Conservation (phyloP, 805 yeast genomes). For the Schwanniomyces vanrijiae region DNA sequence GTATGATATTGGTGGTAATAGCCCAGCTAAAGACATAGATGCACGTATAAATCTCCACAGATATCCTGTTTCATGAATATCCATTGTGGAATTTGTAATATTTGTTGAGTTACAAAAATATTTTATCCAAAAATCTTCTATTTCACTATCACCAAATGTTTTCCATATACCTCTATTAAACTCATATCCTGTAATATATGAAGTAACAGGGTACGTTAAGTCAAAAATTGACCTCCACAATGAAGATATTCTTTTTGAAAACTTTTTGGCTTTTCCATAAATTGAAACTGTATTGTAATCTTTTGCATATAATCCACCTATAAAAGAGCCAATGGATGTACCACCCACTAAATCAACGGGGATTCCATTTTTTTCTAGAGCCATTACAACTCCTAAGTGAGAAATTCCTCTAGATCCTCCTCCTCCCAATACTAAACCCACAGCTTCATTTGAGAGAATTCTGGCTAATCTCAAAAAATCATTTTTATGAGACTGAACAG, state of each 20-base stretch:
- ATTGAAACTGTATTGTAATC: conserved; percentile 91
- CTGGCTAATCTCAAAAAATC: conserved; percentile 91
- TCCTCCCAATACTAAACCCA: conserved; percentile 93
- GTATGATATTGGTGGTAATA: conserved; percentile 84
- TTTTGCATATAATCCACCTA: conserved; percentile 92
- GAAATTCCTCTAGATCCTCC: conserved; percentile 97
- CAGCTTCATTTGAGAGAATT: conserved; percentile 86
- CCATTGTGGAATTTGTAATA: conserved; percentile 93
- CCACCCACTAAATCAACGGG: conserved; percentile 96
- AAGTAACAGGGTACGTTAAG: conserved; percentile 88
- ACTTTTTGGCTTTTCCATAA: conserved; percentile 85
- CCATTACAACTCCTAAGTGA: conserved; percentile 88
- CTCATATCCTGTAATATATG: conserved; percentile 96
- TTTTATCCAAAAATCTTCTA: conserved; percentile 94
- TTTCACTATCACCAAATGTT: conserved; percentile 84
- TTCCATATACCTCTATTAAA: conserved; percentile 98
- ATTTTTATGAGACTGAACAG: conserved; percentile 63
- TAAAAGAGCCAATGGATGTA: conserved; percentile 93
- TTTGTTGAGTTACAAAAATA: conserved; percentile 91
- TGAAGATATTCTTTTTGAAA: conserved; percentile 78
- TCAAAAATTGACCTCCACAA: conserved; percentile 84
- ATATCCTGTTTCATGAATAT: conserved; percentile 86
- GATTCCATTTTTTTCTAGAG: conserved; percentile 86
- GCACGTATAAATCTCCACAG: conserved; percentile 97
- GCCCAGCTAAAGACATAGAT: conserved; percentile 93